phyloP scores from a whole-genome alignment of 345 rosid species.

The Lagerstroemia speciosa region DNA sequence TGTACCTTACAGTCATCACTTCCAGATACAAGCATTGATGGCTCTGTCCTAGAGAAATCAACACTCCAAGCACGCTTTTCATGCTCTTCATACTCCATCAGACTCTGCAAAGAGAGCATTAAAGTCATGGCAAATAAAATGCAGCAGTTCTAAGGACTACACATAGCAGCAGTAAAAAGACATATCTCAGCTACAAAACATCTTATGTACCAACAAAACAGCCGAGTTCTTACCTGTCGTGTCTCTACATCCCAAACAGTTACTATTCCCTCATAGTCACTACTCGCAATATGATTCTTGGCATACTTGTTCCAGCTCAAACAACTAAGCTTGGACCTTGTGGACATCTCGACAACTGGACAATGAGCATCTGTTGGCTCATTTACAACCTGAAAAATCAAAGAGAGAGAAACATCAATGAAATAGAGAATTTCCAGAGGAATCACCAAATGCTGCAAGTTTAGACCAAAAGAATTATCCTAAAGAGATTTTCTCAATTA shows the following conservation, averaged over 20 bases:
- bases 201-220: background rate
- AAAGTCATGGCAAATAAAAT: background rate
- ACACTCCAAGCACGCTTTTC: constrained; percentile 99
- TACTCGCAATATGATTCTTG: constrained; percentile 91
- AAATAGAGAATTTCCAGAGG: background rate
- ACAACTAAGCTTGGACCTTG: constrained; percentile 94
- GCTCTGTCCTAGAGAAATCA: constrained; percentile 85
- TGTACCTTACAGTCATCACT: constrained; percentile 95
- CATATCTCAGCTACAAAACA: background rate
- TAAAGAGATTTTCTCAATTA: too few species aligned
- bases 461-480: too few species aligned
- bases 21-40: constrained; percentile 96
- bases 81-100: constrained; percentile 97
- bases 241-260: constrained; percentile 96
- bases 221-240: constrained; percentile 51
- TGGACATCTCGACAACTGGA: constrained; percentile 92
- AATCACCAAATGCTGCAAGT: too few species aligned
- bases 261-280: constrained; percentile 96
- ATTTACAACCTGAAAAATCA: constrained; percentile 55
- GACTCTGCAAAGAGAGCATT: constrained; percentile 35
- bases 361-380: constrained; percentile 65
- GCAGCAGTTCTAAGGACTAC: background rate
- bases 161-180: background rate
- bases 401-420: background rate
- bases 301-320: constrained; percentile 92